Base-by-base conservation (phyloP, 1,284 basidiomycete species). In the Sphaerobolus stellatus region DNA sequence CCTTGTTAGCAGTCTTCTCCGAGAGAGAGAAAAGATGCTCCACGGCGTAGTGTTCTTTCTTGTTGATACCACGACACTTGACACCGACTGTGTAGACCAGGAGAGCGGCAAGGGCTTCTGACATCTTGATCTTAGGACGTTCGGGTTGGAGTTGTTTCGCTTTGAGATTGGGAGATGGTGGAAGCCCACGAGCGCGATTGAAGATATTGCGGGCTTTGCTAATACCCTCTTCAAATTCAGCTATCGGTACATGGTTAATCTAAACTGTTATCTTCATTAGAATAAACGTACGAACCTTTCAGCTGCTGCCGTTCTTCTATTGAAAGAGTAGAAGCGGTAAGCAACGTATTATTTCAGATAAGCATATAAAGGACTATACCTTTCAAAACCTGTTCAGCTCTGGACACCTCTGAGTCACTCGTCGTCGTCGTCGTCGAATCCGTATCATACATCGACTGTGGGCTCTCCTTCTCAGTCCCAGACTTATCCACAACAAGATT, bases 81-180 rank as follows among this genome's bases (percentile, higher is more conserved):
- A 99, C 94, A 11, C 96, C 97, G 41, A 96, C 84, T 2, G 96
- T 98, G 70, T 99, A 99, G 20, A 99, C 87, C 8, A 98, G 80
- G 14, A 98, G 79, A 1, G 82, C 79, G 1, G 85, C 81, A 1
- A 99, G 80, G 2, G 78, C 76, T 16, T 81, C 67, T 1, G 93
- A 91, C 83, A 96, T 92, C 62, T 80, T 83, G 22, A 72, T 71
- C 59, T 52, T 62, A 54, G 50, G 56, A 25, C 48, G 41, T 31
- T 47, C 55, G 36, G 54, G 27, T 14, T 16, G 68, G 64, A 36
- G 30, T n/a, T 27, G 47, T n/a, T 20, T 33, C 50, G 34, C 9
- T 48, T 24, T 47, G 53, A 24, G 58, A 50, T 13, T 57, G 1
- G 60, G 25, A 63, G 63, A 4, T 61, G 22, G 48, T 64, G 63